These are phyloP conservation scores for Lactarius evosmus DNA, from an alignment of 768 basidiomycete genomes.

Conservation along the genomic window DNA sequence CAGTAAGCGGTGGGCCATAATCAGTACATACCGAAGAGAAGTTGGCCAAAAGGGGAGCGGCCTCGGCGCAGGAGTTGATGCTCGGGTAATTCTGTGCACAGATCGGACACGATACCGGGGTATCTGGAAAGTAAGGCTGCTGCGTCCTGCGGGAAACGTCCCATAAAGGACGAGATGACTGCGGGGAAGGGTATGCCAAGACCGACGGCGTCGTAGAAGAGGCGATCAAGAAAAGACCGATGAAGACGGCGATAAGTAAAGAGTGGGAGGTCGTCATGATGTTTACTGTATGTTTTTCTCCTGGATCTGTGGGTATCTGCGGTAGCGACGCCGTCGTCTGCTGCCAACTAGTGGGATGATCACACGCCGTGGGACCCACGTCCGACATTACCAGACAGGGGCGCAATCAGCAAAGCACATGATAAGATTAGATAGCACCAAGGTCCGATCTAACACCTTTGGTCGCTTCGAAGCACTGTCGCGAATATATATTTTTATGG, in stretches of 20 bases:
- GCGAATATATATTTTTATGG: conserved; percentile 1
- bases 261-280: conserved; percentile 6
- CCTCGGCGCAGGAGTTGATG: conserved; percentile 57
- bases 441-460: not conserved
- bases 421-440: conserved; percentile 19
- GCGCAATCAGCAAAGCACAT: not conserved
- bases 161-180: not conserved
- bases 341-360: not conserved
- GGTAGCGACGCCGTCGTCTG: conserved; percentile 4
- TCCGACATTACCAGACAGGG: not conserved
- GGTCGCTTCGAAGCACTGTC: not conserved
- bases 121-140: conserved; percentile 49
- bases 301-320: not conserved
- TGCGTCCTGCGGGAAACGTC: conserved; percentile 7
- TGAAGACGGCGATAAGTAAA: conserved; percentile 3
- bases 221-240: conserved; percentile 5
- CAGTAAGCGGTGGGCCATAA: not conserved
- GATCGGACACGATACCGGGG: conserved; percentile 56
- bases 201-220: conserved; percentile 3
- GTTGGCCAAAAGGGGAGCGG: conserved; percentile 56
- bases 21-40: conserved; percentile 44
- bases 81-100: conserved; percentile 49
- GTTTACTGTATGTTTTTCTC: not conserved
- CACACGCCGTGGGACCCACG: not conserved
- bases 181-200: conserved; percentile 6